Evolutionary conservation across 108 stramenopile species (phyloP).

Genomic region (Poteriospumella lacustris): DNA sequence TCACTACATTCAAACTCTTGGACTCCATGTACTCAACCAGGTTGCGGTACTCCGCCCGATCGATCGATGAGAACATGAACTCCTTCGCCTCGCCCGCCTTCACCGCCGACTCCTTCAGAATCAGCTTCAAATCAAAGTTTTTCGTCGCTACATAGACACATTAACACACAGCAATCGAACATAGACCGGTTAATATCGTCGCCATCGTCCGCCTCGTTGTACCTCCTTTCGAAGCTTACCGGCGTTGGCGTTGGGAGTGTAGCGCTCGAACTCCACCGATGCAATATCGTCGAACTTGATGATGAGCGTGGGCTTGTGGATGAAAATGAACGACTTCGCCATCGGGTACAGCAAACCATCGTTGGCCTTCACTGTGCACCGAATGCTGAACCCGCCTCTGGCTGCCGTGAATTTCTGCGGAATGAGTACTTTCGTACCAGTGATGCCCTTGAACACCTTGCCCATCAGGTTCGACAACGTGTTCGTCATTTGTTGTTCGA

Average conservation of each 20-base stretch:
- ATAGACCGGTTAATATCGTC: not conserved
- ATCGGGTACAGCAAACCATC: slow-evolving; percentile 95
- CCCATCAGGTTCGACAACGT: slow-evolving; percentile 89
- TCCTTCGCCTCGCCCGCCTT: slow-evolving; percentile 32
- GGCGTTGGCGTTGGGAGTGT: slow-evolving; percentile 42
- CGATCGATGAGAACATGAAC: slow-evolving; percentile 43
- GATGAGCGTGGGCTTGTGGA: slow-evolving; percentile 94
- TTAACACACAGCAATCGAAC: slow-evolving; percentile 50
- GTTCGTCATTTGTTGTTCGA: slow-evolving; percentile 66
- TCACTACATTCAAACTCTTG: not conserved
- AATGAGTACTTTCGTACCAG: slow-evolving; percentile 78
- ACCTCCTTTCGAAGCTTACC: too few relatives aligned
- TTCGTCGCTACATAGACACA: slow-evolving; percentile 71
- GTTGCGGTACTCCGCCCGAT: not conserved
- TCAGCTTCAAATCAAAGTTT: slow-evolving; percentile 83
- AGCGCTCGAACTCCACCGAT: slow-evolving; percentile 89
- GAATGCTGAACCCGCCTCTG: slow-evolving; percentile 34
- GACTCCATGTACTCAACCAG: not conserved
- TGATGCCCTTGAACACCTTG: slow-evolving; percentile 92
- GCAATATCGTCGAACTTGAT: slow-evolving; percentile 95
- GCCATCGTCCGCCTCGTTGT: too few relatives aligned
- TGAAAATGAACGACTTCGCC: slow-evolving; percentile 97
- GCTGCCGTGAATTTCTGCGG: slow-evolving; percentile 27
- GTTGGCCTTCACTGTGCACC: slow-evolving; percentile 68
- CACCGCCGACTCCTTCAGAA: slow-evolving; percentile 47